These are phyloP conservation scores for Ceratorhiza oryzae-sativae DNA, from an alignment of 1,284 basidiomycete genomes.

Conservation along the genomic window DNA sequence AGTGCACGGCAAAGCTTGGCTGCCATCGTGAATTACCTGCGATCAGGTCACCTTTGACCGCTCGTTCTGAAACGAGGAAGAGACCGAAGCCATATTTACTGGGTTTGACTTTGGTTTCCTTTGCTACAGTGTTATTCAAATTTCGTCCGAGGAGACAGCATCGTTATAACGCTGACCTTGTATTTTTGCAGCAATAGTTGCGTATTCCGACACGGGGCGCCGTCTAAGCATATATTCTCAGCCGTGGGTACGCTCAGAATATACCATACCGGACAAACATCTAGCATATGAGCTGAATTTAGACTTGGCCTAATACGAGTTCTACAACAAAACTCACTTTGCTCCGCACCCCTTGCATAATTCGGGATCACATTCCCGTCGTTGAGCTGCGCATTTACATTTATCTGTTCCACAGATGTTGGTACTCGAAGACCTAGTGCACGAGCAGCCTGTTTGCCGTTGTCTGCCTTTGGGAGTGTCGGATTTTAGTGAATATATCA, in stretches of 20 bases:
- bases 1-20: background rate
- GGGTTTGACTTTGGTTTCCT: conserved; percentile 20
- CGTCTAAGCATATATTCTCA: background rate
- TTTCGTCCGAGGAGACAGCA: too few species aligned
- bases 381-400: conserved; percentile 1
- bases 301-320: background rate
- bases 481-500: background rate
- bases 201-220: conserved; percentile 4
- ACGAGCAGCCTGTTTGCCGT: conserved; percentile 9
- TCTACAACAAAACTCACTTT: background rate
- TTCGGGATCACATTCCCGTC: conserved; percentile 20
- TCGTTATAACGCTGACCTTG: background rate
- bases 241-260: too few species aligned
- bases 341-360: conserved; percentile 15
- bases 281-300: background rate
- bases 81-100: conserved; percentile 17
- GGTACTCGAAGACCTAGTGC: conserved; percentile 11
- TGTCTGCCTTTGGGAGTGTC: conserved; percentile 6
- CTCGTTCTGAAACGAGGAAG: background rate
- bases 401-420: conserved; percentile 12
- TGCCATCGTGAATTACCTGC: background rate
- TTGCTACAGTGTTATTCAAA: background rate
- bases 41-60: conserved; percentile 8
- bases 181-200: background rate
- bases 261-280: background rate